Percentiles rank a stretch among this genome's conserved stretches.
phyloP scores from a whole-genome alignment of 1,284 basidiomycete genomes.

The Cutaneotrichosporon sp. region DNA sequence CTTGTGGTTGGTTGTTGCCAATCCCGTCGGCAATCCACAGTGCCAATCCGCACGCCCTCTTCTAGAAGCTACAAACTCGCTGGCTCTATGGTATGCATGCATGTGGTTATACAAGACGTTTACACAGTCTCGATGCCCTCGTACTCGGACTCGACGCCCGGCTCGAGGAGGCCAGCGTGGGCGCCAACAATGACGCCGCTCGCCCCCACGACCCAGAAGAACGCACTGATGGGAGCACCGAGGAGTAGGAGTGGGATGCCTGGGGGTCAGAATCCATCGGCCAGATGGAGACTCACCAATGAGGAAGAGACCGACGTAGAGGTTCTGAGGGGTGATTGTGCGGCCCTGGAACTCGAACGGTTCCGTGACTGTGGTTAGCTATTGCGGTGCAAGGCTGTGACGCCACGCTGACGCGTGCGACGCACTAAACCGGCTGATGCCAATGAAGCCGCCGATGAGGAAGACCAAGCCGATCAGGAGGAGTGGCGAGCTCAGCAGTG shows the following conservation, averaged over 20 bases:
- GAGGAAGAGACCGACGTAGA: slow-evolving; percentile 64
- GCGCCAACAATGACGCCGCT: slow-evolving; percentile 55
- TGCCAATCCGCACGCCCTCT: background rate
- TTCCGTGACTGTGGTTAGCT: slow-evolving; percentile 35
- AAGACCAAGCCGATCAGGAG: slow-evolving; percentile 82
- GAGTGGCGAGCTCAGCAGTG: slow-evolving; percentile 75
- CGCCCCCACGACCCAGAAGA: slow-evolving; percentile 54
- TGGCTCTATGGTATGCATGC: background rate
- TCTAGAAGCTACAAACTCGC: background rate
- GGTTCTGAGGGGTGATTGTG: slow-evolving; percentile 55
- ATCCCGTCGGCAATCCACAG: background rate
- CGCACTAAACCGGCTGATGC: slow-evolving; percentile 87
- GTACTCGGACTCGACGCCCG: slow-evolving; percentile 55
- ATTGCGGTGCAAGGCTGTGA: slow-evolving; percentile 1
- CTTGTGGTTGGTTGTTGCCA: background rate
- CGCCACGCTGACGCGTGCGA: slow-evolving; percentile 21
- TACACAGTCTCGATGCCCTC: slow-evolving; percentile 43
- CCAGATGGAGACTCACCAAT: slow-evolving; percentile 38
- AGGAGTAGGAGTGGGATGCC: slow-evolving; percentile 52
- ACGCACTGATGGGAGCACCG: slow-evolving; percentile 51
- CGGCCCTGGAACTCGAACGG: slow-evolving; percentile 56
- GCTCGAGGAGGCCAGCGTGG: slow-evolving; percentile 60
- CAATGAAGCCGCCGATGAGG: slow-evolving; percentile 85
- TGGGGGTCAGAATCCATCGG: slow-evolving; percentile 15
- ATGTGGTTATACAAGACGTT: background rate